Percentiles rank a stretch among this genome's conserved stretches.
These are phyloP conservation scores for Tilletia setariae DNA, from an alignment of 1,284 basidiomycete genomes.

Conservation along the genomic window DNA sequence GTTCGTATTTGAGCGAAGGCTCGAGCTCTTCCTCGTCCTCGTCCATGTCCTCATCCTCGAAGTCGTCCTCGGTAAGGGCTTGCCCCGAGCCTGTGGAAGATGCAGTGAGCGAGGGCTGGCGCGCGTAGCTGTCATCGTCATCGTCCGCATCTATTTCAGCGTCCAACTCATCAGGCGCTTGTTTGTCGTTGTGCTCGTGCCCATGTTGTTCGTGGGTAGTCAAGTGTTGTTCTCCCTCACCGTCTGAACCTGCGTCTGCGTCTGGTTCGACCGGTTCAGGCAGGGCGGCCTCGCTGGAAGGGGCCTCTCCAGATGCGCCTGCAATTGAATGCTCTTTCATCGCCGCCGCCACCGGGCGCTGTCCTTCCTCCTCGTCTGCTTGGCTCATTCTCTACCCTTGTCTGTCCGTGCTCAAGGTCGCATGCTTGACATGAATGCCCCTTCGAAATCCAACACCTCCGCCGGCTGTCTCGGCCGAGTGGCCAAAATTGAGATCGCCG, in stretches of 20 bases:
- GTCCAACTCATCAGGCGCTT: not conserved
- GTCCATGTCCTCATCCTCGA: conserved; percentile 17
- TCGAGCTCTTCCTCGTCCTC: conserved; percentile 31
- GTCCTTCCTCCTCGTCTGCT: too few relatives aligned
- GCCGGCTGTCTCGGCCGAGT: too few relatives aligned
- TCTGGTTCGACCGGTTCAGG: conserved; percentile 22
- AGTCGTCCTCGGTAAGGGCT: conserved; percentile 5
- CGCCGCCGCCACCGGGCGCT: too few relatives aligned
- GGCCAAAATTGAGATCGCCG: too few relatives aligned
- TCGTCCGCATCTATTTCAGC: not conserved
- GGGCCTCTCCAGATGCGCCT: not conserved
- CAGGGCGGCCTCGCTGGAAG: conserved; percentile 25
- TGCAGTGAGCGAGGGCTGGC: not conserved
- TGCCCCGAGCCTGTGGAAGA: not conserved
- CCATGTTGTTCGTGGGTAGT: not conserved
- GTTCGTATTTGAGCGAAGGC: conserved; percentile 77
- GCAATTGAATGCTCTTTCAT: too few relatives aligned
- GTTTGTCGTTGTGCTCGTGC: conserved; percentile 1
- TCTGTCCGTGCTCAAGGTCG: too few relatives aligned
- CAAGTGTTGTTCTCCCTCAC: conserved; percentile 13
- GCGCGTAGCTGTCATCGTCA: not conserved
- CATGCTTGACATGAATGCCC: too few relatives aligned
- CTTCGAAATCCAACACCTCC: too few relatives aligned
- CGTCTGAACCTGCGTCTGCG: conserved; percentile 8
- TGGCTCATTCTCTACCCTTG: too few relatives aligned